Evolutionary conservation across 371 early-diverging fungal genomes (phyloP).

Genomic region (Conidiobolus incongruus): DNA sequence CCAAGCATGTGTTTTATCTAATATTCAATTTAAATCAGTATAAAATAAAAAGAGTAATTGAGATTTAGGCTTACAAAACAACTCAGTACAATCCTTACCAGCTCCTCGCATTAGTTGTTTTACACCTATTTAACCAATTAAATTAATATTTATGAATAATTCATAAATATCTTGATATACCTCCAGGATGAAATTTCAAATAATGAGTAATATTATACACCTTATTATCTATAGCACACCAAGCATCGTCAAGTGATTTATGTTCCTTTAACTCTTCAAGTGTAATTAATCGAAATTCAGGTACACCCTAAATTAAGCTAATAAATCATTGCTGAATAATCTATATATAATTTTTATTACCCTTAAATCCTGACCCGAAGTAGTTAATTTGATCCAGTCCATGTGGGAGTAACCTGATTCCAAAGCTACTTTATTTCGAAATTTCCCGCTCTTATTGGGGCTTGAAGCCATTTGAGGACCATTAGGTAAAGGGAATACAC

Average conservation of each 20-base stretch:
- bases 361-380: slow-evolving; percentile 50
- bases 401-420: slow-evolving; percentile 77
- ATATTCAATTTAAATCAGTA: background rate
- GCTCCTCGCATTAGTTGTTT: slow-evolving; percentile 80
- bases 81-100: slow-evolving; percentile 81
- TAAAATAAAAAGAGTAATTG: background rate
- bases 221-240: slow-evolving; percentile 82
- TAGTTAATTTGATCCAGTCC: slow-evolving; percentile 76
- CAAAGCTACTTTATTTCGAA: slow-evolving; percentile 53
- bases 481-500: slow-evolving; percentile 2
- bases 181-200: slow-evolving; percentile 92
- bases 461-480: slow-evolving; percentile 2
- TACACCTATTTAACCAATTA: slow-evolving; percentile 12
- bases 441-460: slow-evolving; percentile 10
- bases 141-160: too few relatives aligned
- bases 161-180: slow-evolving; percentile 11
- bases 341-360: slow-evolving; percentile 12
- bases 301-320: slow-evolving; percentile 26
- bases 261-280: slow-evolving; percentile 60
- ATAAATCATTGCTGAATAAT: background rate
- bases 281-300: slow-evolving; percentile 29
- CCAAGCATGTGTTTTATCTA: slow-evolving; percentile 79
- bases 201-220: slow-evolving; percentile 92
- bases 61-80: slow-evolving; percentile 45
- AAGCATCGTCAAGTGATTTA: slow-evolving; percentile 55